These are phyloP conservation scores for Xenoacremonium recifei DNA, from an alignment of 2,329 filamentous ascomycete species.

Conservation along the genomic window DNA sequence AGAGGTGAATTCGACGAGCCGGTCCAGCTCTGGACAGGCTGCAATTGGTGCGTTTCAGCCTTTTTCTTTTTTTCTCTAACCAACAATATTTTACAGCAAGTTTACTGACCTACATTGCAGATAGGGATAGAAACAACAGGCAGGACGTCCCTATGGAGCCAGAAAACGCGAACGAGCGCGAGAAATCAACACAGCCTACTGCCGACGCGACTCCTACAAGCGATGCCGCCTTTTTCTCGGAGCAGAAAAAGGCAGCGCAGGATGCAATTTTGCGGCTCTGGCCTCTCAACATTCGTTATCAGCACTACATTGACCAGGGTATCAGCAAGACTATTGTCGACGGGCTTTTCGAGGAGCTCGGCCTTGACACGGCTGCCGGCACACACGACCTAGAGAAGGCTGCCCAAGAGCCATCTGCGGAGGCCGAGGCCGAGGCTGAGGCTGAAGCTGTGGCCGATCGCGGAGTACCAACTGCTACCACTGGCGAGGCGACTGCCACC, in stretches of 20 bases:
- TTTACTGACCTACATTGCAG: too few species aligned
- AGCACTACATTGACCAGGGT: slow-evolving; percentile 71
- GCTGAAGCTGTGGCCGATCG: neutral
- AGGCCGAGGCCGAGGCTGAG: neutral
- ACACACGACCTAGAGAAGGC: slow-evolving; percentile 1
- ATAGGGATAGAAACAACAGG: too few species aligned
- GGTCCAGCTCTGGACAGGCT: slow-evolving; percentile 10
- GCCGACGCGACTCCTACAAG: too few species aligned
- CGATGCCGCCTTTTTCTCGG: too few species aligned
- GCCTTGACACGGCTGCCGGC: slow-evolving; percentile 45
- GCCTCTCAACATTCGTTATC: slow-evolving; percentile 68
- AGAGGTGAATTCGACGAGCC: slow-evolving; percentile 36
- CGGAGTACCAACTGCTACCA: neutral
- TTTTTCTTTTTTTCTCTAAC: too few species aligned
- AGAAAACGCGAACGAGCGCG: neutral
- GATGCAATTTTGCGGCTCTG: slow-evolving; percentile 65
- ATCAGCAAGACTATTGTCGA: slow-evolving; percentile 63
- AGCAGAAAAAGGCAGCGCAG: slow-evolving; percentile 62
- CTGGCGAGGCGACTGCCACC: neutral
- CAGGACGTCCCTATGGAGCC: too few species aligned
- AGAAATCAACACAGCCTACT: neutral
- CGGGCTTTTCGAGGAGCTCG: slow-evolving; percentile 66
- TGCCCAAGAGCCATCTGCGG: neutral
- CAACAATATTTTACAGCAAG: too few species aligned
- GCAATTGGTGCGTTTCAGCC: too few species aligned